These are phyloP conservation scores for Balakata baccata DNA, from an alignment of 345 rosid genomes.

Conservation along the genomic window DNA sequence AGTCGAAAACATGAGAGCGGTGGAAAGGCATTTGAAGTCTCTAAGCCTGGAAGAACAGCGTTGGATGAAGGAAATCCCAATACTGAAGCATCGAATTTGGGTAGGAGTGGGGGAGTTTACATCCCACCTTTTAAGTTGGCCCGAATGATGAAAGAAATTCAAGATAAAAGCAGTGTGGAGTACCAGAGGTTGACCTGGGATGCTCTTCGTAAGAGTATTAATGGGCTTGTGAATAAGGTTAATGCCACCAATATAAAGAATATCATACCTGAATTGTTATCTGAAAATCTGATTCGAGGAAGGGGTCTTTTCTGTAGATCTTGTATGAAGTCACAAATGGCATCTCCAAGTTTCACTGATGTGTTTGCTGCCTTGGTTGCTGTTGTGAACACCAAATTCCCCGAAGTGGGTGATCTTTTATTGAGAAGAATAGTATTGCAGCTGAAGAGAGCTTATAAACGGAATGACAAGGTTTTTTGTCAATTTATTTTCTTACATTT, in stretches of 20 bases:
- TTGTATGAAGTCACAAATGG: conserved; percentile 95
- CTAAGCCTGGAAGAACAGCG: neutral
- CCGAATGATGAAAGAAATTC: conserved; percentile 78
- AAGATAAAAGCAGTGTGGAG: conserved; percentile 78
- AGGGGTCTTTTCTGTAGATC: conserved; percentile 89
- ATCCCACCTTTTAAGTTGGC: conserved; percentile 90
- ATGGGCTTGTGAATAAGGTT: conserved; percentile 84
- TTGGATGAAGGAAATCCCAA: conserved; percentile 40
- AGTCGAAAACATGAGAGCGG: conserved; percentile 32
- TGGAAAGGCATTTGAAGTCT: conserved; percentile 30
- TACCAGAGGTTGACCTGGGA: conserved; percentile 94
- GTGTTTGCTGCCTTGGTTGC: conserved; percentile 86
- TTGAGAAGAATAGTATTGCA: conserved; percentile 81
- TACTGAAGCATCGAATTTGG: conserved; percentile 35
- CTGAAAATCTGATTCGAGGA: conserved; percentile 83
- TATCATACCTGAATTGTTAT: conserved; percentile 78
- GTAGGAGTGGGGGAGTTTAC: conserved; percentile 78
- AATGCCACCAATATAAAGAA: conserved; percentile 82
- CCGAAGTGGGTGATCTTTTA: conserved; percentile 80
- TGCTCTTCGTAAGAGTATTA: conserved; percentile 91
- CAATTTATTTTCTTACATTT: neutral
- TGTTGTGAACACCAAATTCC: conserved; percentile 81
- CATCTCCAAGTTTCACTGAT: conserved; percentile 86
- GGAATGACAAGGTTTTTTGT: conserved; percentile 71
- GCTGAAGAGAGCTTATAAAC: conserved; percentile 90